Percentiles rank a stretch among this genome's conserved stretches.
phyloP scores from a whole-genome alignment of 176 grass and related monocot genomes.

The Eragrostis nindensis region DNA sequence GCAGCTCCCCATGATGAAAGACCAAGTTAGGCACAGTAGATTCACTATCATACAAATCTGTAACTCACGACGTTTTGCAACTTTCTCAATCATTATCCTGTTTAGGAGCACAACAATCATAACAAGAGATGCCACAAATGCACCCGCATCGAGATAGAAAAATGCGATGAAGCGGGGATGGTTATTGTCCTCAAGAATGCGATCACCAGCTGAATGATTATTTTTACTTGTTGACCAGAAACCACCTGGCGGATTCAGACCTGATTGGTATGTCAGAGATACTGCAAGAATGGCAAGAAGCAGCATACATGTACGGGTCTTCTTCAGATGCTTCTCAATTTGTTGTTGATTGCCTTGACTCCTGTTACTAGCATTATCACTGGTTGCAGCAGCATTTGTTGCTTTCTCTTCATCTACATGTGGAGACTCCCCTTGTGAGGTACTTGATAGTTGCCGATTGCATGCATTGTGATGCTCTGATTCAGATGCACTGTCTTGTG shows the following conservation, averaged over 20 bases:
- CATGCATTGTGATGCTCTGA: not conserved
- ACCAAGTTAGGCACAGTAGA: conserved; percentile 41
- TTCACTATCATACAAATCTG: conserved; percentile 45
- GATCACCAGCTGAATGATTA: too few species aligned
- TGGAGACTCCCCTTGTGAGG: not conserved
- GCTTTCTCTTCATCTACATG: not conserved
- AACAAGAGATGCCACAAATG: conserved; percentile 49
- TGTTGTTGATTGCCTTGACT: too few species aligned
- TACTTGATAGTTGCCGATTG: not conserved
- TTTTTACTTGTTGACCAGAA: conserved; percentile 34
- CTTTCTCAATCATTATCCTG: conserved; percentile 19
- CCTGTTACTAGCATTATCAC: not conserved
- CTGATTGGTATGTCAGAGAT: conserved; percentile 51
- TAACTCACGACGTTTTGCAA: conserved; percentile 34
- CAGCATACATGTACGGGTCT: conserved; percentile 37
- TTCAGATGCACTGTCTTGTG: not conserved
- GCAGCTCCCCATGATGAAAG: conserved; percentile 36
- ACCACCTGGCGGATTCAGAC: conserved; percentile 54
- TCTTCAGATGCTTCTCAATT: conserved; percentile 36
- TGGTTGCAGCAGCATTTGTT: not conserved
- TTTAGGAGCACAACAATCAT: conserved; percentile 51
- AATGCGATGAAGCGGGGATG: conserved; percentile 42
- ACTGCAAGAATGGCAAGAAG: conserved; percentile 56
- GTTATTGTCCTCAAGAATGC: conserved; percentile 43
- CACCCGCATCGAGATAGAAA: conserved; percentile 53